phyloP scores from a whole-genome alignment of 129 eudicot genomes.

The Tanacetum coccineum region DNA sequence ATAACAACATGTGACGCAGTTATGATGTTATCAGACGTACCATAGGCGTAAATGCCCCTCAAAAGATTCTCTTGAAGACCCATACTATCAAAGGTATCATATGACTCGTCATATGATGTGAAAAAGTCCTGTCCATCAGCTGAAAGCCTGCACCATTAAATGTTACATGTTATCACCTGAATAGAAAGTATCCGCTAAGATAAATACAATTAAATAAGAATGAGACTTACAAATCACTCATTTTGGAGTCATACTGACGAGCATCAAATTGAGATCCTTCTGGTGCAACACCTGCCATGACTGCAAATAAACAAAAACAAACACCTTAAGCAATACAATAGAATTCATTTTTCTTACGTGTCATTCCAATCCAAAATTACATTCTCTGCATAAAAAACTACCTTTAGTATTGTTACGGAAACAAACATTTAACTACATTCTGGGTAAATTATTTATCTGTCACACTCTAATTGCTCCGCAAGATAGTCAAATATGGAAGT shows the following conservation, averaged over 20 bases:
- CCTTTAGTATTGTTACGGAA: neutral
- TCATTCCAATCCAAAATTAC: neutral
- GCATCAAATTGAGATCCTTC: conserved; percentile 72
- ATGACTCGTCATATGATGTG: conserved; percentile 66
- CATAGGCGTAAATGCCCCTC: conserved; percentile 84
- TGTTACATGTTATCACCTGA: neutral
- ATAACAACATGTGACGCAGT: neutral
- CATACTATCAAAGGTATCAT: conserved; percentile 78
- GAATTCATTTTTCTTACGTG: neutral
- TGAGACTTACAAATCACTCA: conserved; percentile 62
- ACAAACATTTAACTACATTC: neutral
- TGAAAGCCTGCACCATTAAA: conserved; percentile 39
- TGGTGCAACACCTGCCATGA: conserved; percentile 74
- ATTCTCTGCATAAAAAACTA: no score
- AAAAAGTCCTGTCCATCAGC: conserved; percentile 65
- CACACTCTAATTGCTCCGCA: no score
- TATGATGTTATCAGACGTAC: conserved; percentile 23
- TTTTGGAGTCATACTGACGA: conserved; percentile 55
- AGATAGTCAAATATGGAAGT: neutral
- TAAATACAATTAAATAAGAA: neutral
- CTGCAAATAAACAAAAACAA: conserved; percentile 28
- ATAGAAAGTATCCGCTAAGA: neutral
- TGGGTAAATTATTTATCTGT: no score
- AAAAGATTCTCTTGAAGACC: conserved; percentile 78
- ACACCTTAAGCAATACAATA: neutral